These are phyloP conservation scores for Aquilaria agallochum DNA, from an alignment of 441 rosid genomes.

Conservation along the genomic window DNA sequence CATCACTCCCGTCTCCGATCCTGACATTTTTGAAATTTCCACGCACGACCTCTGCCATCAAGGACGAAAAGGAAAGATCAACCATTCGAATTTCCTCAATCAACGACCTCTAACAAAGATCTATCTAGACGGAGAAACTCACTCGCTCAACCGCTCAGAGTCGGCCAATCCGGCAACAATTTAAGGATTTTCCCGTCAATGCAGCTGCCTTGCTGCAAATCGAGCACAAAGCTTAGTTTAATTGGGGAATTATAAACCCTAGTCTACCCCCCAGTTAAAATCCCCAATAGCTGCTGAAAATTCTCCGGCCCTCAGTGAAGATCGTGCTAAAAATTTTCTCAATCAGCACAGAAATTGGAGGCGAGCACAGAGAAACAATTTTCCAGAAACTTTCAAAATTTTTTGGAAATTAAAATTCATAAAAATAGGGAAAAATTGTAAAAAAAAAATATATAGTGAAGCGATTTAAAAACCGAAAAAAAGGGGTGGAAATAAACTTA, in stretches of 20 bases:
- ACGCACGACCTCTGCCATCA: constrained; percentile 11
- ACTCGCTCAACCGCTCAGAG: no score
- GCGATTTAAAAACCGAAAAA: constrained; percentile 1
- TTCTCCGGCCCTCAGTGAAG: neutral
- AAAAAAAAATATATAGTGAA: constrained; percentile 8
- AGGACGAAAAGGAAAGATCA: neutral
- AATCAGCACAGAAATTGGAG: constrained; percentile 9
- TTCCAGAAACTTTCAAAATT: constrained; percentile 11
- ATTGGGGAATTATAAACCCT: constrained; percentile 25
- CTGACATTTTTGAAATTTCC: constrained; percentile 48
- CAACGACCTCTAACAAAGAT: neutral
- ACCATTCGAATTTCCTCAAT: constrained; percentile 1
- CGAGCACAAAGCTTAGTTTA: no score
- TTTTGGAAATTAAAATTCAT: constrained; percentile 20
- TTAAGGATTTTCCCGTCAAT: no score
- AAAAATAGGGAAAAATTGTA: constrained; percentile 2
- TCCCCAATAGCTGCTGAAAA: neutral
- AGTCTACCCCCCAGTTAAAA: constrained; percentile 8
- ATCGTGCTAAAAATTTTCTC: constrained; percentile 5
- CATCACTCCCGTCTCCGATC: constrained; percentile 68
- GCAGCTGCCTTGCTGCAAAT: no score
- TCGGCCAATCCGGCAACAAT: no score
- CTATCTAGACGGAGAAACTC: no score
- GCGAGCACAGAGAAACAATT: constrained; percentile 12
- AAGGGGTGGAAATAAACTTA: constrained; percentile 30